These are phyloP conservation scores for Thalia dealbata DNA, from an alignment of 176 grass and related monocot species.

Conservation along the genomic window DNA sequence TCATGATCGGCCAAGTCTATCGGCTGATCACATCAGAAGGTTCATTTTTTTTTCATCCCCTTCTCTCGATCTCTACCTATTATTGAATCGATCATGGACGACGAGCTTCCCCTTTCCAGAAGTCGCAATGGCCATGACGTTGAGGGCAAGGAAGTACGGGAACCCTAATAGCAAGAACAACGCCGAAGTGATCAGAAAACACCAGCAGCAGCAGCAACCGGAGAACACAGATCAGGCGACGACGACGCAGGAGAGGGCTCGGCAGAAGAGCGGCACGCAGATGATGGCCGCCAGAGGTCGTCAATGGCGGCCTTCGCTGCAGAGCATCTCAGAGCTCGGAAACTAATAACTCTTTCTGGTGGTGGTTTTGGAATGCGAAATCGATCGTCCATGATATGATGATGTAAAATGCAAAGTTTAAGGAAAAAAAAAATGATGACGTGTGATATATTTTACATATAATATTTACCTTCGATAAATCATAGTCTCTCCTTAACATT, in stretches of 20 bases:
- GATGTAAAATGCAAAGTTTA: not conserved
- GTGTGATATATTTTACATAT: too few species aligned
- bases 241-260: constrained; percentile 33
- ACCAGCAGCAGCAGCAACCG: constrained; percentile 26
- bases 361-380: not conserved
- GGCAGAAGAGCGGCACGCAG: constrained; percentile 31
- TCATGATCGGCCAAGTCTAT: constrained; percentile 83
- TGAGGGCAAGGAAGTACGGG: constrained; percentile 59
- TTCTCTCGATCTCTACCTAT: too few species aligned
- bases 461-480: too few species aligned
- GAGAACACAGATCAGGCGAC: not conserved
- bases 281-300: constrained; percentile 15
- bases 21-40: constrained; percentile 86
- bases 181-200: constrained; percentile 28
- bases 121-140: constrained; percentile 63
- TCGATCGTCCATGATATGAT: too few species aligned
- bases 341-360: constrained; percentile 8
- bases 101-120: constrained; percentile 24
- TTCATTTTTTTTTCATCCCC: constrained; percentile 18
- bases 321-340: constrained; percentile 68
- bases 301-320: constrained; percentile 76
- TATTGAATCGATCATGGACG: too few species aligned
- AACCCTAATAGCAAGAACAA: constrained; percentile 54
- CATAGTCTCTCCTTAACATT: too few species aligned
- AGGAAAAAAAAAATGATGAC: too few species aligned